Evolutionary conservation across 805 yeast genomes (phyloP).

Genomic region (Zygotorulaspora sp.): DNA sequence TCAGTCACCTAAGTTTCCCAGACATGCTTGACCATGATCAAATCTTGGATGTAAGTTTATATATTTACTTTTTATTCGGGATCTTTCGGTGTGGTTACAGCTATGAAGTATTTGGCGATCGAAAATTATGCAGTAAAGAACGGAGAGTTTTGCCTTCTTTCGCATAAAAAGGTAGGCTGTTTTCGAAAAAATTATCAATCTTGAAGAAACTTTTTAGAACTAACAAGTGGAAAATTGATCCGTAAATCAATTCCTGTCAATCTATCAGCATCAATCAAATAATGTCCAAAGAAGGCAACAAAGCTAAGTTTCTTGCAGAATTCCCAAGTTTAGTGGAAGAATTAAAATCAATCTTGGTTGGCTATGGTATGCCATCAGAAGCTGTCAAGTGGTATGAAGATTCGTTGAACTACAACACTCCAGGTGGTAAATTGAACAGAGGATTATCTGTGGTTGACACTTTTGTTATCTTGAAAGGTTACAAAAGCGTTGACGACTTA

Average conservation of each 20-base stretch:
- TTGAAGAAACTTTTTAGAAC: too few species aligned
- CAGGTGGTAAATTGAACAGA: constrained; percentile 95
- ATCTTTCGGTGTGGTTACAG: neutral
- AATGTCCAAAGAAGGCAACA: constrained; percentile 32
- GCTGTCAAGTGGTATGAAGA: constrained; percentile 82
- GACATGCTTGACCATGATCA: too few species aligned
- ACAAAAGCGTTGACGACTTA: constrained; percentile 54
- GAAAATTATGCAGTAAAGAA: neutral
- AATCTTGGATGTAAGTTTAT: too few species aligned
- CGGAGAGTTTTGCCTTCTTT: too few species aligned
- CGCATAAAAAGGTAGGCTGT: too few species aligned
- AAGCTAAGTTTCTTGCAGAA: constrained; percentile 54
- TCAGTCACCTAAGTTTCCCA: too few species aligned
- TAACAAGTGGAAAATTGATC: neutral
- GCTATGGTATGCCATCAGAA: constrained; percentile 77
- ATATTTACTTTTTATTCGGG: neutral
- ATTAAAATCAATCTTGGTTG: constrained; percentile 52
- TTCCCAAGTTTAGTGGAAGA: constrained; percentile 80
- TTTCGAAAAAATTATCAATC: too few species aligned
- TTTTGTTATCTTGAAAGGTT: constrained; percentile 70
- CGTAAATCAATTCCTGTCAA: neutral
- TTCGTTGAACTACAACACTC: constrained; percentile 76
- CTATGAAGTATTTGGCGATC: constrained; percentile 1
- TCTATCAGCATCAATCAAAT: neutral
- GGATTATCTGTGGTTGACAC: constrained; percentile 95